phyloP scores from a whole-genome alignment of 2,329 filamentous ascomycete species.

The Laburnicola sp. region DNA sequence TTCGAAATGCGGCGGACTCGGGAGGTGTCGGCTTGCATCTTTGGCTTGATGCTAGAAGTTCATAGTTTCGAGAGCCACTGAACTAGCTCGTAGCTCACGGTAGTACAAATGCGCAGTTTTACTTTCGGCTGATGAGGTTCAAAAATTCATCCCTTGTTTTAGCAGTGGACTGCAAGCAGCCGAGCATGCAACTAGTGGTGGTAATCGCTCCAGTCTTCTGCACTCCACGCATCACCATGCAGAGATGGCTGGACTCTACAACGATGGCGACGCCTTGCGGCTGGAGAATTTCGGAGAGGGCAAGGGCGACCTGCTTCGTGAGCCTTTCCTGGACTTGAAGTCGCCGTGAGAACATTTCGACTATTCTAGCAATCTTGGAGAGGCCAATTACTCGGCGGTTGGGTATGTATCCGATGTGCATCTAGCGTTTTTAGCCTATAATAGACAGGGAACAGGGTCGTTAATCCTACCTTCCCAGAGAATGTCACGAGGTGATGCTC shows the following conservation, averaged over 20 bases:
- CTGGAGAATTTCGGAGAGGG: constrained; percentile 89
- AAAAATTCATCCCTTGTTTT: constrained; percentile 96
- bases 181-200: too few relatives aligned
- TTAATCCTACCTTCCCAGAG: constrained; percentile 74
- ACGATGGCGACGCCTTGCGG: constrained; percentile 95
- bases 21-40: too few relatives aligned
- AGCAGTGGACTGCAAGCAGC: constrained; percentile 79
- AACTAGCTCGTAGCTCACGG: too few relatives aligned
- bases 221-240: too few relatives aligned
- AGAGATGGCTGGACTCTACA: constrained; percentile 94
- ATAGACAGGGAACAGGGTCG: not conserved
- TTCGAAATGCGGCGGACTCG: too few relatives aligned
- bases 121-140: constrained; percentile 60
- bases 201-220: too few relatives aligned
- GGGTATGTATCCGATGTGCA: constrained; percentile 99
- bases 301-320: constrained; percentile 92
- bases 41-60: too few relatives aligned
- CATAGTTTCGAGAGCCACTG: too few relatives aligned
- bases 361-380: constrained; percentile 92
- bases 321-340: constrained; percentile 95
- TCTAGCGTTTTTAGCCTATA: constrained; percentile 56
- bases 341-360: constrained; percentile 92
- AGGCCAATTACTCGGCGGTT: constrained; percentile 88
- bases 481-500: constrained; percentile 98
- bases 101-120: too few relatives aligned